A percentile compares a stretch with the other conserved stretches of the same genome.
phyloP scores from a whole-genome alignment of 1,284 basidiomycete species.

The Fomitopsis schrenkii region DNA sequence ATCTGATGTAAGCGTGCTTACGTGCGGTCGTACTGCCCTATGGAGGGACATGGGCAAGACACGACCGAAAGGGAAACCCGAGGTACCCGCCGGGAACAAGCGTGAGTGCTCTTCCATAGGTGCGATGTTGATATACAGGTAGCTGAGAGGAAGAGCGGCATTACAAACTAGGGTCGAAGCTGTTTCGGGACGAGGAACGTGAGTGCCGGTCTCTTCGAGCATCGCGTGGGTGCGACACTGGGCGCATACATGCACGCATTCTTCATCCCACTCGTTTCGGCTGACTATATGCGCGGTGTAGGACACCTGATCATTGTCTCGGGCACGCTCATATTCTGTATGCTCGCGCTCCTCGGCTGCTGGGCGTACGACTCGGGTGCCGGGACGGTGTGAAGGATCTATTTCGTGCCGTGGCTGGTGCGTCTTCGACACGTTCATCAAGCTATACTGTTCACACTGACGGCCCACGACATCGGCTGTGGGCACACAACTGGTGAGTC shows the following conservation, averaged over 20 bases:
- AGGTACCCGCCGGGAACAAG: slow-evolving; percentile 32
- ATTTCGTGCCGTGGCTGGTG: slow-evolving; percentile 58
- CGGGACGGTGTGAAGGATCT: slow-evolving; percentile 24
- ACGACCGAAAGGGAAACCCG: slow-evolving; percentile 33
- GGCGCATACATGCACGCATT: neutral
- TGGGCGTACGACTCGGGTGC: slow-evolving; percentile 37
- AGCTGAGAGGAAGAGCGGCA: slow-evolving; percentile 17
- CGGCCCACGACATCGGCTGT: no score
- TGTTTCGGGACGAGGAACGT: slow-evolving; percentile 31
- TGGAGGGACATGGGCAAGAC: slow-evolving; percentile 8
- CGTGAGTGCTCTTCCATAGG: slow-evolving; percentile 13
- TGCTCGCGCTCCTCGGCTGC: slow-evolving; percentile 36
- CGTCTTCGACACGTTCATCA: no score
- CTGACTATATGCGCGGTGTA: neutral
- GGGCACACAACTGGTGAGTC: slow-evolving; percentile 32
- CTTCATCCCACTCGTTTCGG: neutral
- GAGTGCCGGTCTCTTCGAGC: no score
- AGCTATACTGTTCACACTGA: no score
- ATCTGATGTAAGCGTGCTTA: slow-evolving; percentile 25
- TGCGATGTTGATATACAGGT: neutral
- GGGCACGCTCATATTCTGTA: slow-evolving; percentile 50
- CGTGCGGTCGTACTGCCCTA: neutral
- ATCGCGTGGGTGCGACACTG: slow-evolving; percentile 4
- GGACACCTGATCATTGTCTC: slow-evolving; percentile 44
- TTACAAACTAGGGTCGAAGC: slow-evolving; percentile 27